Conservation (phyloP, 352 stramenopile genomes). For the Phytophthora macrochlamydospora region DNA sequence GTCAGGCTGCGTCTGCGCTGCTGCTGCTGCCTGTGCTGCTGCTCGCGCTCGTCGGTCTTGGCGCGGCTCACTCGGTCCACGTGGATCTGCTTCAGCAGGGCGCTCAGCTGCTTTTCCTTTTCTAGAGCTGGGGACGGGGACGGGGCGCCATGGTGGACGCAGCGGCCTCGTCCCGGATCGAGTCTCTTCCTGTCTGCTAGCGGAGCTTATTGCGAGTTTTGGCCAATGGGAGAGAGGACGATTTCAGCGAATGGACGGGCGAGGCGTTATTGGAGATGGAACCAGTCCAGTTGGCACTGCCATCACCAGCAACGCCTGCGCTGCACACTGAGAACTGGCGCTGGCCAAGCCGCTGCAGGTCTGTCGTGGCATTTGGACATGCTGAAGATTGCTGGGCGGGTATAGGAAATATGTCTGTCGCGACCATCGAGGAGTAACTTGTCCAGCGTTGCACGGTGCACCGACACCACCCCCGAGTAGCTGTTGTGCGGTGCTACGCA, state of each 20-base stretch:
- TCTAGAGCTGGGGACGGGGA: conserved; percentile 19
- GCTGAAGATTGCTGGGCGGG: no score
- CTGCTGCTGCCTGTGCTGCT: conserved; percentile 7
- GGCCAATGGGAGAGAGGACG: background rate
- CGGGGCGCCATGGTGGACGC: conserved; percentile 13
- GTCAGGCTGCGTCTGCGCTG: conserved; percentile 8
- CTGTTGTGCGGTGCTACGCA: no score
- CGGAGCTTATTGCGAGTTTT: conserved; percentile 3
- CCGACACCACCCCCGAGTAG: no score
- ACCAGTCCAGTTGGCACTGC: no score
- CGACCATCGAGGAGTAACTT: no score
- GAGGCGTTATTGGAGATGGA: no score
- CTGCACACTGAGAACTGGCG: no score
- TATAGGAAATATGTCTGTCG: no score
- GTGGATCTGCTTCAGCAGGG: conserved; percentile 27
- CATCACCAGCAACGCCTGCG: no score
- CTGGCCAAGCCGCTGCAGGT: no score
- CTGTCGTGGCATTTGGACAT: no score
- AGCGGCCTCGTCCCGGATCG: conserved; percentile 20
- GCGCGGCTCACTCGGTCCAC: conserved; percentile 13
- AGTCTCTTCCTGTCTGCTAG: conserved; percentile 2
- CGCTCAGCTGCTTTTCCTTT: conserved; percentile 28
- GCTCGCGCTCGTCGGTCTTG: conserved; percentile 11
- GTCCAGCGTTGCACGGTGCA: no score
- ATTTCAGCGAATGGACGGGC: background rate